Percentiles rank a stretch among this genome's conserved stretches.
These are phyloP conservation scores for Cryptococcus floricola DNA, from an alignment of 1,284 basidiomycete species.

Conservation along the genomic window DNA sequence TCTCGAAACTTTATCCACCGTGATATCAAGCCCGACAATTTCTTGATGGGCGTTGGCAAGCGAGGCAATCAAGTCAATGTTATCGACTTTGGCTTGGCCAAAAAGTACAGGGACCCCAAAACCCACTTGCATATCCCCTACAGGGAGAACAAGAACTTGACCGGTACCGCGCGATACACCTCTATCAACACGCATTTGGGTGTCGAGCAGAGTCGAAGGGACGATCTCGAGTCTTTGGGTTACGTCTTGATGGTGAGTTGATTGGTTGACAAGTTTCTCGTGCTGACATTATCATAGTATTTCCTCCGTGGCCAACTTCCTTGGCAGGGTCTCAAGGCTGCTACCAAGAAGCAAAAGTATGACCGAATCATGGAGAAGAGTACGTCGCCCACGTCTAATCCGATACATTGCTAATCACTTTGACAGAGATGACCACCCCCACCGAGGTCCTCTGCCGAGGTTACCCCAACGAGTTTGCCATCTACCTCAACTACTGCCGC, in stretches of 20 bases:
- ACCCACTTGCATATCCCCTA: slow-evolving; percentile 99
- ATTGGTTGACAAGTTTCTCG: not conserved
- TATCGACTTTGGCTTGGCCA: slow-evolving; percentile 98
- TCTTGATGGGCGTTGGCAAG: slow-evolving; percentile 99
- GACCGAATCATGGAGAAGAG: slow-evolving; percentile 98
- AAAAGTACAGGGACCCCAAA: slow-evolving; percentile 99
- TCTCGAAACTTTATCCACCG: slow-evolving; percentile 99
- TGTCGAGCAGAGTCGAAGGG: slow-evolving; percentile 92
- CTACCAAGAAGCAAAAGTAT: slow-evolving; percentile 99
- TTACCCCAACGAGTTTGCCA: slow-evolving; percentile 95
- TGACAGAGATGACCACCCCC: slow-evolving; percentile 88
- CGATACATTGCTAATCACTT: not conserved
- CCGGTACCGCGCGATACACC: slow-evolving; percentile 97
- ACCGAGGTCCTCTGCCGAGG: slow-evolving; percentile 93
- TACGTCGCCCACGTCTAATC: slow-evolving; percentile 13
- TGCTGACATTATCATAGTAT: slow-evolving; percentile 56
- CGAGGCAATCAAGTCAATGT: slow-evolving; percentile 99
- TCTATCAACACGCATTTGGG: slow-evolving; percentile 99
- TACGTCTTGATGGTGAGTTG: slow-evolving; percentile 74
- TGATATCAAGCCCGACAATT: slow-evolving; percentile 99
- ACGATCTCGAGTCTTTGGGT: slow-evolving; percentile 92
- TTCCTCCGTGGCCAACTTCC: slow-evolving; percentile 93
- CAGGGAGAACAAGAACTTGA: slow-evolving; percentile 99
- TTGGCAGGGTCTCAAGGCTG: slow-evolving; percentile 97
- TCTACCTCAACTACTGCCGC: slow-evolving; percentile 95